Evolutionary conservation across 345 rosid species (phyloP).

Genomic region (Tarenaya hassleriana): DNA sequence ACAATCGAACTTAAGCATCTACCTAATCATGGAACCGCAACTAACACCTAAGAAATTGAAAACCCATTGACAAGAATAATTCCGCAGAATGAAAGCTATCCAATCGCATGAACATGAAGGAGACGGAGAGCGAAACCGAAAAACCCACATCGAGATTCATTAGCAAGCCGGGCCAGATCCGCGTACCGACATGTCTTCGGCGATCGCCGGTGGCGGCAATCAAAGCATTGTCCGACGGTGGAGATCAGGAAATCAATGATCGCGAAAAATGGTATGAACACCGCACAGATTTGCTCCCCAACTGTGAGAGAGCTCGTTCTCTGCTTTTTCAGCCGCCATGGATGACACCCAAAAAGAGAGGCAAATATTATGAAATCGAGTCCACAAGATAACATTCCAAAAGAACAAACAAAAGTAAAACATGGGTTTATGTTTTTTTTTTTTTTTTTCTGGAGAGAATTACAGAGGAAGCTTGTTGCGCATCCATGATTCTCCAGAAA

Average conservation of each 20-base stretch:
- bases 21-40: too few species aligned
- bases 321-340: conserved; percentile 25
- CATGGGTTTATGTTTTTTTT: not conserved
- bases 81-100: not conserved
- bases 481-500: conserved; percentile 16
- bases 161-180: conserved; percentile 53
- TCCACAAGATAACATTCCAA: not conserved
- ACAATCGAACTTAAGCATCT: too few species aligned
- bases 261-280: conserved; percentile 49
- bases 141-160: conserved; percentile 49
- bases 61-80: conserved; percentile 1
- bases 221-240: conserved; percentile 45
- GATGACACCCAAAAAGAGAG: not conserved
- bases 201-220: conserved; percentile 8
- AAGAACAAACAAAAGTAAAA: not conserved
- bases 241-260: conserved; percentile 40
- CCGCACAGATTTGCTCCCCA: conserved; percentile 63
- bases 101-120: not conserved
- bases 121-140: not conserved
- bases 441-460: not conserved
- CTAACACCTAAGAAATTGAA: not conserved
- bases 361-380: conserved; percentile 6
- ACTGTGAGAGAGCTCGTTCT: conserved; percentile 46
- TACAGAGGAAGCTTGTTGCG: conserved; percentile 26
- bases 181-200: conserved; percentile 8